Percentiles rank a stretch among this genome's conserved stretches.
Evolutionary conservation across 225 moss, liverwort and hornwort genomes (phyloP).

Genomic region (Asterella californica): DNA sequence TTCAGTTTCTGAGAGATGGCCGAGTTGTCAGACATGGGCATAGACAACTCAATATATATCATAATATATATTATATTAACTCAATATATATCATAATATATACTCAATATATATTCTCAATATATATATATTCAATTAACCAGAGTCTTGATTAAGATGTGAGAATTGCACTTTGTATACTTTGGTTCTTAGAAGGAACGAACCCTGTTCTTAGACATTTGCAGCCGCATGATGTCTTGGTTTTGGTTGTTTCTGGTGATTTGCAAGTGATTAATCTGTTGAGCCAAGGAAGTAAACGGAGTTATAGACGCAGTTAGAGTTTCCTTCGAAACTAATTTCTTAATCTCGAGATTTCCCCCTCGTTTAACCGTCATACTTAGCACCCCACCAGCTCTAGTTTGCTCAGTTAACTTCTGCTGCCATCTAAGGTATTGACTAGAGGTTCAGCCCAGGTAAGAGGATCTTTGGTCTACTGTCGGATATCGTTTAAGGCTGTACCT

Average conservation of each 20-base stretch:
- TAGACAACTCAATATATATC: too few species aligned
- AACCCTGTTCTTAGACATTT: constrained; percentile 47
- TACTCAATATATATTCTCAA: too few species aligned
- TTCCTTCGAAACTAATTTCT: neutral
- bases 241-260: constrained; percentile 72
- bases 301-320: neutral
- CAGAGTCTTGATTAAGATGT: neutral
- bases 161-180: neutral
- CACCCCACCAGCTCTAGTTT: neutral
- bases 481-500: constrained; percentile 36
- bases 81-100: too few species aligned
- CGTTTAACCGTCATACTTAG: neutral
- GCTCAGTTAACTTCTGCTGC: neutral
- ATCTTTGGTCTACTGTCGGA: neutral
- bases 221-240: constrained; percentile 74
- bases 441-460: neutral
- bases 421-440: neutral
- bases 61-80: too few species aligned
- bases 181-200: neutral
- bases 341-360: neutral
- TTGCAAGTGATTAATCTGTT: constrained; percentile 65
- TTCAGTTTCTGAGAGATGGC: too few species aligned
- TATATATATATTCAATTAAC: neutral
- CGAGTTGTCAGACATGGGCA: too few species aligned
- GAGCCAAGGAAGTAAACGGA: neutral